Evolutionary conservation across 192 early-diverging fungal genomes (phyloP).

Genomic region (Chytriomyces confervae): DNA sequence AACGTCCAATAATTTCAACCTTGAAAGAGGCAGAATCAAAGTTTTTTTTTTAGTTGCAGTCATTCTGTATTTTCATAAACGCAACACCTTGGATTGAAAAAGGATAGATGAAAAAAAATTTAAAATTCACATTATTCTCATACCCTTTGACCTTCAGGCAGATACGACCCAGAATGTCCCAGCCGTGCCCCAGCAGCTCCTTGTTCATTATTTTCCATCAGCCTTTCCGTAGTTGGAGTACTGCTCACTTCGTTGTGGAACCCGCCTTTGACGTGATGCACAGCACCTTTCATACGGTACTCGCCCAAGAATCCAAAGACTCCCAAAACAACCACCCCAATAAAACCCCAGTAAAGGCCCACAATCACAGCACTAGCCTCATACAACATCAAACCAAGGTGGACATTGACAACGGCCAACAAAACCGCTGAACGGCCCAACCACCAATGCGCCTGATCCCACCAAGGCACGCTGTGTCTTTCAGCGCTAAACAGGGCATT

Average conservation of each 20-base stretch:
- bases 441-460: slow-evolving; percentile 54
- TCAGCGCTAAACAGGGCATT: slow-evolving; percentile 34
- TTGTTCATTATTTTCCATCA: neutral
- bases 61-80: neutral
- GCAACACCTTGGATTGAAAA: neutral
- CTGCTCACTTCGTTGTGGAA: neutral
- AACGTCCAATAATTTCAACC: too few relatives aligned
- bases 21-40: neutral
- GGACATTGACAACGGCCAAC: slow-evolving; percentile 45
- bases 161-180: neutral
- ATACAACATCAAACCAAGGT: slow-evolving; percentile 39
- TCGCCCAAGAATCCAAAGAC: slow-evolving; percentile 10
- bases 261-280: slow-evolving; percentile 49
- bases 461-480: slow-evolving; percentile 31
- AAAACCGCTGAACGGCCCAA: slow-evolving; percentile 44
- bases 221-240: neutral
- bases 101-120: neutral
- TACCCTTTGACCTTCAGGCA: neutral
- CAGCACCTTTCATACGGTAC: neutral
- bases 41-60: neutral
- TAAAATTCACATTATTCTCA: neutral
- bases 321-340: slow-evolving; percentile 9
- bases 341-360: slow-evolving; percentile 11
- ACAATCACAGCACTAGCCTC: neutral
- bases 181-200: neutral